Evolutionary conservation across 805 yeast genomes (phyloP).

Genomic region (Yarrowia sp.): DNA sequence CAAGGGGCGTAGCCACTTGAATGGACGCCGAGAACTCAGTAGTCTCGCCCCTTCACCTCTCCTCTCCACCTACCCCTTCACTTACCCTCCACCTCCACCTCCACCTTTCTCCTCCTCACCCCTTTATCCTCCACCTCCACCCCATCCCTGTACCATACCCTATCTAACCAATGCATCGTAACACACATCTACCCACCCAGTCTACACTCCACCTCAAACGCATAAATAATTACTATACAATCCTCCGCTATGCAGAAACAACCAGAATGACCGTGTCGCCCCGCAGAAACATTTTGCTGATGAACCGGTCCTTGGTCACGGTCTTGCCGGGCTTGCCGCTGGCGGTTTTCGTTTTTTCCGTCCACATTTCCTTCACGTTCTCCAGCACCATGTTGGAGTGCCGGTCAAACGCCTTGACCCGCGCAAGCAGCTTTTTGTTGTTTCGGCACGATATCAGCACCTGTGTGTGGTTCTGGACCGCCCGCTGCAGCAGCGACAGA

Average conservation of each 20-base stretch:
- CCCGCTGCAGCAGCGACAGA: constrained; percentile 77
- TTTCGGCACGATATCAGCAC: constrained; percentile 87
- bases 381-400: constrained; percentile 92
- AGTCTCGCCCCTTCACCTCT: too few relatives aligned
- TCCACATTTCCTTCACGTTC: constrained; percentile 85
- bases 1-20: not conserved
- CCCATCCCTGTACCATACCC: not conserved
- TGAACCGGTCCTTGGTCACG: constrained; percentile 68
- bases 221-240: constrained; percentile 23
- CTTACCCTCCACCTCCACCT: too few relatives aligned
- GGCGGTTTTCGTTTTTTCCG: constrained; percentile 55
- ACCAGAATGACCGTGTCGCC: constrained; percentile 94
- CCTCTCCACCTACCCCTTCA: too few relatives aligned
- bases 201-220: not conserved
- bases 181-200: not conserved
- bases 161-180: not conserved
- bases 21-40: too few relatives aligned
- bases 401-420: constrained; percentile 91
- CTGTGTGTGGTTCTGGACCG: constrained; percentile 69
- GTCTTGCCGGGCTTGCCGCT: constrained; percentile 71
- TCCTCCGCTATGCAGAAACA: constrained; percentile 36
- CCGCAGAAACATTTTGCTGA: constrained; percentile 83
- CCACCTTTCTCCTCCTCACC: too few relatives aligned
- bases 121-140: too few relatives aligned
- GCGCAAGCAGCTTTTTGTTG: constrained; percentile 85